A percentile compares a stretch with the other conserved stretches of the same genome.
These are phyloP conservation scores for Cryptosporidium viatorum DNA, from an alignment of 169 alveolate species.

Conservation along the genomic window DNA sequence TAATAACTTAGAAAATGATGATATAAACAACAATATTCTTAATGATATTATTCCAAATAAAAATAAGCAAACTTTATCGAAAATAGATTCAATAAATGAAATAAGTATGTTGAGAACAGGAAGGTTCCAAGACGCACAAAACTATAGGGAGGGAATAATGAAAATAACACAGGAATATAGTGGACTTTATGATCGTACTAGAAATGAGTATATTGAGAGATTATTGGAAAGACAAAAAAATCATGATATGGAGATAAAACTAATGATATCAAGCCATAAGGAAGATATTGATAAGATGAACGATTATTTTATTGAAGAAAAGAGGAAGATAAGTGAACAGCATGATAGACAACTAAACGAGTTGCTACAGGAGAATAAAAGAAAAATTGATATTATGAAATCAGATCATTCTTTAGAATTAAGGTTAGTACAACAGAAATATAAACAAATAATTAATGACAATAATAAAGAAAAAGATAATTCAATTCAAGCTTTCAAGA, in stretches of 20 bases:
- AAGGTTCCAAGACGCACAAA: conserved; percentile 68
- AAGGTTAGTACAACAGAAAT: conserved; percentile 72
- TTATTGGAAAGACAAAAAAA: conserved; percentile 63
- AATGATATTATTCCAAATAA: conserved; percentile 1
- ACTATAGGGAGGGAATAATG: conserved; percentile 69
- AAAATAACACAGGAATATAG: conserved; percentile 72
- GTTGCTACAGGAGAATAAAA: conserved; percentile 49
- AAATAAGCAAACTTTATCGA: conserved; percentile 37
- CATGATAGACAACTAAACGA: conserved; percentile 71
- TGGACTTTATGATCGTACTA: conserved; percentile 69
- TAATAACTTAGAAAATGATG: neutral
- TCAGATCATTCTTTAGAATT: conserved; percentile 67
- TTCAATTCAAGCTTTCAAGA: conserved; percentile 60
- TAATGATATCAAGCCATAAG: conserved; percentile 67
- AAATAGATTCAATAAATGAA: conserved; percentile 57
- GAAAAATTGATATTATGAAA: conserved; percentile 55
- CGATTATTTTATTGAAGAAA: conserved; percentile 66
- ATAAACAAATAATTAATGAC: conserved; percentile 62
- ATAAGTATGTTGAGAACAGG: conserved; percentile 53
- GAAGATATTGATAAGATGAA: conserved; percentile 72
- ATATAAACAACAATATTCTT: neutral
- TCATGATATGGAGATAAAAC: conserved; percentile 70
- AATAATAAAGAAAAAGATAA: conserved; percentile 60
- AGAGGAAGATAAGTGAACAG: conserved; percentile 42
- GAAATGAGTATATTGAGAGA: conserved; percentile 71